Conservation (phyloP, 495 filamentous ascomycete species). For the Barbatosphaeria neglecta region DNA sequence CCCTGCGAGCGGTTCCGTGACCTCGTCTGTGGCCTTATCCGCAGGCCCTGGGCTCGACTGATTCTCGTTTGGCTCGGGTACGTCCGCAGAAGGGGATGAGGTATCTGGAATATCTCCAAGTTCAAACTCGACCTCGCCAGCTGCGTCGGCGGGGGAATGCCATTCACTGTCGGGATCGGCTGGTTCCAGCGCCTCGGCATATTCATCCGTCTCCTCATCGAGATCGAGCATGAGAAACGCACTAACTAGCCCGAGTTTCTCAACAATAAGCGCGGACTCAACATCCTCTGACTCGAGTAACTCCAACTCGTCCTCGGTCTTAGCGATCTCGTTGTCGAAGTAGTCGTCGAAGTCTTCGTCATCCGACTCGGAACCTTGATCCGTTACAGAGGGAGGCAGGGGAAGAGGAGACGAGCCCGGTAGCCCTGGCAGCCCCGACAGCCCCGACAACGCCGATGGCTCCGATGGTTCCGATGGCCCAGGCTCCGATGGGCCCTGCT, state of each 20-base stretch:
- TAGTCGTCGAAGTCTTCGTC: slow-evolving; percentile 41
- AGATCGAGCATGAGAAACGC: neutral
- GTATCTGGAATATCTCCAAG: too few species aligned
- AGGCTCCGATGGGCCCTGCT: too few species aligned
- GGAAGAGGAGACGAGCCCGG: neutral
- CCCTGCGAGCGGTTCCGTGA: too few species aligned
- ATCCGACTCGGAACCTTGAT: slow-evolving; percentile 34
- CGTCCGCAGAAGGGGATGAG: too few species aligned
- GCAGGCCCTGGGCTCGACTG: neutral
- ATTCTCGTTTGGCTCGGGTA: neutral
- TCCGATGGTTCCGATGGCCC: neutral
- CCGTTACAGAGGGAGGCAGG: slow-evolving; percentile 12
- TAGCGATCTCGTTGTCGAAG: slow-evolving; percentile 32
- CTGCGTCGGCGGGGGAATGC: too few species aligned
- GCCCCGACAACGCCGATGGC: neutral
- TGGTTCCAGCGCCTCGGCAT: neutral
- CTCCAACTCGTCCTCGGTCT: slow-evolving; percentile 28
- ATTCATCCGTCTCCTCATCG: too few species aligned
- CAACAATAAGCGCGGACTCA: too few species aligned
- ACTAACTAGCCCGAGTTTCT: neutral
- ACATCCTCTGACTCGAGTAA: slow-evolving; percentile 19
- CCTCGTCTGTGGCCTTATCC: neutral
- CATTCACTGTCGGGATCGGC: too few species aligned
- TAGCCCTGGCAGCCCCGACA: neutral
- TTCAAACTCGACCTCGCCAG: too few species aligned